A percentile compares a stretch with the other conserved stretches of the same genome.
Conservation (phyloP, 2,329 filamentous ascomycete genomes). For the Colletotrichum eleusines region DNA sequence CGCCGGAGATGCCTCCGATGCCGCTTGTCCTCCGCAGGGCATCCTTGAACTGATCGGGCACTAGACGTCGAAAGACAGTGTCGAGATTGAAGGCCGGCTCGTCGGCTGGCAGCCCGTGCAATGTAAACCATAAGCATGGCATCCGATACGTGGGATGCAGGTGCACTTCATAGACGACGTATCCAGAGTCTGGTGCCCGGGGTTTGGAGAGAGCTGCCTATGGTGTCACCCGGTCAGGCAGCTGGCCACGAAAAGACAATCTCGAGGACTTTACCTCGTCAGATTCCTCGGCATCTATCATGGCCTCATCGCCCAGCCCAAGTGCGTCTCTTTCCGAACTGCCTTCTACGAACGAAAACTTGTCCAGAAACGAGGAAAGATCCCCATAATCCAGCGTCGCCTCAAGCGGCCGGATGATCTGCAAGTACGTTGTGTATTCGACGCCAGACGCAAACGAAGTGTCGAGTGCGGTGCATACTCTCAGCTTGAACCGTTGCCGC, state of each 20-base stretch:
- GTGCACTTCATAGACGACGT: constrained; percentile 79
- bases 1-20: constrained; percentile 80
- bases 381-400: constrained; percentile 57
- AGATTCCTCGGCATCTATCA: constrained; percentile 64
- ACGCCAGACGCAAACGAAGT: constrained; percentile 55
- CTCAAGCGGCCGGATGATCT: constrained; percentile 67
- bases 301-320: constrained; percentile 55
- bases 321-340: constrained; percentile 35
- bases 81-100: constrained; percentile 73
- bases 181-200: constrained; percentile 52
- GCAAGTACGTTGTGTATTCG: constrained; percentile 65
- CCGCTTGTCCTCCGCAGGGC: constrained; percentile 71
- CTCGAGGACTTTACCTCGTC: constrained; percentile 59
- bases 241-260: constrained; percentile 14
- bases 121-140: constrained; percentile 81
- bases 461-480: constrained; percentile 64
- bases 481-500: constrained; percentile 67
- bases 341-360: constrained; percentile 57
- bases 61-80: constrained; percentile 76
- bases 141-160: constrained; percentile 80
- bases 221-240: constrained; percentile 11
- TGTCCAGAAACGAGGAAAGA: constrained; percentile 60
- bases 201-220: constrained; percentile 57
- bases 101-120: constrained; percentile 68
- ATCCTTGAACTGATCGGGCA: constrained; percentile 74